phyloP scores from a whole-genome alignment of 306 rosid genomes.

The Mimosa bimucronata region DNA sequence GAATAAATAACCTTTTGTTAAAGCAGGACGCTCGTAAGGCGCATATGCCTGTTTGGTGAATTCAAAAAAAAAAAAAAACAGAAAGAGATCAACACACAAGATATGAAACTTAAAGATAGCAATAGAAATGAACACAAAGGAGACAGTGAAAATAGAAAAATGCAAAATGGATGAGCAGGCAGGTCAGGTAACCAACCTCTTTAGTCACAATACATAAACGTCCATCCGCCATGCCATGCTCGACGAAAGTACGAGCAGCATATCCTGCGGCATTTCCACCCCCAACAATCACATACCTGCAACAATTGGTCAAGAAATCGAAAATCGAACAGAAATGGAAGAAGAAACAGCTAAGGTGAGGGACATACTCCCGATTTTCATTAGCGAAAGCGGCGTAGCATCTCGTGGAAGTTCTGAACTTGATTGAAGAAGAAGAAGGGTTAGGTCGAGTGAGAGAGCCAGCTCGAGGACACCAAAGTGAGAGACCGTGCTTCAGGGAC shows the following conservation, averaged over 20 bases:
- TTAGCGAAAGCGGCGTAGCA: slow-evolving; percentile 74
- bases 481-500: slow-evolving; percentile 57
- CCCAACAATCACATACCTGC: slow-evolving; percentile 94
- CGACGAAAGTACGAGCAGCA: slow-evolving; percentile 91
- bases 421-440: slow-evolving; percentile 42
- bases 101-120: not conserved
- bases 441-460: slow-evolving; percentile 25
- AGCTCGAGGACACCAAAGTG: slow-evolving; percentile 51
- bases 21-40: slow-evolving; percentile 97
- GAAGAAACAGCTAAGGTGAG: not conserved
- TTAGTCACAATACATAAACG: slow-evolving; percentile 90
- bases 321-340: slow-evolving; percentile 2
- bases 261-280: slow-evolving; percentile 98
- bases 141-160: not conserved
- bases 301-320: not conserved
- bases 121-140: not conserved
- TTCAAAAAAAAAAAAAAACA: slow-evolving; percentile 17
- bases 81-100: slow-evolving; percentile 19
- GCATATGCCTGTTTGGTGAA: slow-evolving; percentile 61
- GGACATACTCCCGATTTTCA: slow-evolving; percentile 74
- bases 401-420: slow-evolving; percentile 54
- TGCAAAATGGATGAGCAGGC: not conserved
- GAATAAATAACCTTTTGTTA: slow-evolving; percentile 83
- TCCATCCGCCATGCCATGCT: slow-evolving; percentile 92
- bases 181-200: slow-evolving; percentile 54